phyloP scores from a whole-genome alignment of 169 alveolate species.

The Babesia bigemina region DNA sequence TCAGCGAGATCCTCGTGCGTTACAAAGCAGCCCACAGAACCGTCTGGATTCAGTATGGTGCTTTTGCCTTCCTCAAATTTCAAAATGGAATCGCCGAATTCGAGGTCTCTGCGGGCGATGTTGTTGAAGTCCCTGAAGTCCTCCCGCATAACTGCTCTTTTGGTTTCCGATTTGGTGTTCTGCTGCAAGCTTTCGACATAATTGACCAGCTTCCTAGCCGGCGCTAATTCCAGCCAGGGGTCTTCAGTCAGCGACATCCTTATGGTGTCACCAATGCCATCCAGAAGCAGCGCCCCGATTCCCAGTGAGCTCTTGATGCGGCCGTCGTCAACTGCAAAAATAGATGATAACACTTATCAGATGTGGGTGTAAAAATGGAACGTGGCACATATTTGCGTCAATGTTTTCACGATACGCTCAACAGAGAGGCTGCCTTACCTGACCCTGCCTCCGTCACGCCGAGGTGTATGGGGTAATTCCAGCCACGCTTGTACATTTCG shows the following conservation, averaged over 20 bases:
- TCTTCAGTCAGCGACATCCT: conserved; percentile 86
- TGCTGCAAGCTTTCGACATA: conserved; percentile 28
- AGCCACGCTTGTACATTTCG: conserved; percentile 71
- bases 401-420: no score
- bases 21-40: conserved; percentile 61
- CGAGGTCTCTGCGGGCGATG: conserved; percentile 61
- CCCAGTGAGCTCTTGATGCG: conserved; percentile 82
- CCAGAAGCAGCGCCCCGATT: conserved; percentile 82
- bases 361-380: no score
- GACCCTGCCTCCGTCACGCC: conserved; percentile 89
- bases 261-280: conserved; percentile 87
- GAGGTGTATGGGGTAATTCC: conserved; percentile 80
- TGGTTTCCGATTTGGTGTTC: background rate
- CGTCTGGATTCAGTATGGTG: conserved; percentile 52
- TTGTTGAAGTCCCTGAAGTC: conserved; percentile 60
- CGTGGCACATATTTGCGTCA: no score
- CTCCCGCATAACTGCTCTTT: background rate
- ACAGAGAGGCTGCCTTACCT: conserved; percentile 51
- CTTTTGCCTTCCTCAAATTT: conserved; percentile 24
- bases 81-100: conserved; percentile 53
- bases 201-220: conserved; percentile 63
- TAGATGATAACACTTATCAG: no score
- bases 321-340: conserved; percentile 77
- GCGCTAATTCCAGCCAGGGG: conserved; percentile 83
- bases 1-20: conserved; percentile 32